A percentile compares a stretch with the other conserved stretches of the same genome.
Conservation (phyloP, 2,329 filamentous ascomycete species). For the Aspergillus carbonarius region DNA sequence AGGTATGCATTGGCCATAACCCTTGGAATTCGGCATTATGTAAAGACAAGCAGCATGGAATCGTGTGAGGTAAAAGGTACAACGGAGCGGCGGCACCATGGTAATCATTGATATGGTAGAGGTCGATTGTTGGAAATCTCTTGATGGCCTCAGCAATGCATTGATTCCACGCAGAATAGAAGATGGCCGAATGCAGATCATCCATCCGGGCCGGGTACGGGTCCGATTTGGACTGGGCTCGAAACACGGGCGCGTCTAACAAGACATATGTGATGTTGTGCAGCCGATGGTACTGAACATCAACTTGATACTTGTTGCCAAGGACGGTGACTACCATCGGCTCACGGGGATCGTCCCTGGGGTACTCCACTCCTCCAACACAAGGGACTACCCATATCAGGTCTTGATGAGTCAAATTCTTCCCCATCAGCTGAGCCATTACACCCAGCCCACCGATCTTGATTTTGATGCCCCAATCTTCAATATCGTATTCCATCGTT, state of each 20-base stretch:
- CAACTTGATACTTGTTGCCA: constrained; percentile 58
- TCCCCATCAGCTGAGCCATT: constrained; percentile 68
- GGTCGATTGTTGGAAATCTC: constrained; percentile 59
- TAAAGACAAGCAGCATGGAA: constrained; percentile 62
- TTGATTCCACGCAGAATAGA: constrained; percentile 68
- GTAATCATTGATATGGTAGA: constrained; percentile 66
- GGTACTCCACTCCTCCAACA: constrained; percentile 64
- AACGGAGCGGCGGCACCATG: constrained; percentile 62
- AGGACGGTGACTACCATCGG: constrained; percentile 63
- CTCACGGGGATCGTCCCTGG: constrained; percentile 56
- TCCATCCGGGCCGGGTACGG: constrained; percentile 68
- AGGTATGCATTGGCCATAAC: constrained; percentile 64
- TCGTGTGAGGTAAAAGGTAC: constrained; percentile 61
- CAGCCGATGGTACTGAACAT: constrained; percentile 61
- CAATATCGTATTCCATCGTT: constrained; percentile 70
- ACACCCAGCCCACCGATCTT: constrained; percentile 69
- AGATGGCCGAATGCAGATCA: constrained; percentile 64
- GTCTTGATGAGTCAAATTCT: constrained; percentile 62
- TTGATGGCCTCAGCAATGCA: constrained; percentile 64
- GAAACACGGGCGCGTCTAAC: constrained; percentile 64
- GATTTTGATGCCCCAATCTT: constrained; percentile 68
- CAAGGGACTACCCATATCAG: constrained; percentile 63
- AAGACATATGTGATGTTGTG: constrained; percentile 68
- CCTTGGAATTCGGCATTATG: constrained; percentile 70
- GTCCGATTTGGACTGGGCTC: constrained; percentile 60